A percentile compares a stretch with the other conserved stretches of the same genome.
These are phyloP conservation scores for Phaffia tasmanica DNA, from an alignment of 768 basidiomycete genomes.

Conservation along the genomic window DNA sequence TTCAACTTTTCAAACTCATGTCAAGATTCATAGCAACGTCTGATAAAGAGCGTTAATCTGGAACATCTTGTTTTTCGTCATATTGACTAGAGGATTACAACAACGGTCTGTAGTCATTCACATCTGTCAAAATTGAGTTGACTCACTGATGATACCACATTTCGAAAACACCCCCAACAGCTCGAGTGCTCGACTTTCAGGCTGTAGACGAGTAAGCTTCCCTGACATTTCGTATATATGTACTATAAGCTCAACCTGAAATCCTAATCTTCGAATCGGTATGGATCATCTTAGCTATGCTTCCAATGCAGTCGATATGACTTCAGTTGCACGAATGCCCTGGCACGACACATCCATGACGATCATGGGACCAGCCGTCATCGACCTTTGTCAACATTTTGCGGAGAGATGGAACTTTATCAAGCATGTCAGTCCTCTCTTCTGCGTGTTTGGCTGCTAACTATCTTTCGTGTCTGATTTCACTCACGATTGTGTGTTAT, in stretches of 20 bases:
- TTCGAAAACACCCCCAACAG: slow-evolving; percentile 35
- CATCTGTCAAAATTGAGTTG: not conserved
- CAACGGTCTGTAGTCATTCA: slow-evolving; percentile 32
- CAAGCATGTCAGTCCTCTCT: slow-evolving; percentile 50
- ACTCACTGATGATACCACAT: slow-evolving; percentile 41
- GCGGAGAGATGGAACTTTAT: slow-evolving; percentile 65
- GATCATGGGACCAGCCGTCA: slow-evolving; percentile 62
- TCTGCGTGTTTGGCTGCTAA: not conserved
- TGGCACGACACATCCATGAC: slow-evolving; percentile 92
- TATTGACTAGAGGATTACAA: slow-evolving; percentile 55
- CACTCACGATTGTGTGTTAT: not conserved
- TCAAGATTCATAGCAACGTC: not conserved
- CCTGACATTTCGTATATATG: not conserved
- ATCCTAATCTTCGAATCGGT: not conserved
- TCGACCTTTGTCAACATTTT: slow-evolving; percentile 90
- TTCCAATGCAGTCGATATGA: slow-evolving; percentile 54
- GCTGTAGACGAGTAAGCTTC: slow-evolving; percentile 49
- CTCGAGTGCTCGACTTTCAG: slow-evolving; percentile 72
- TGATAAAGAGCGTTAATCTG: not conserved
- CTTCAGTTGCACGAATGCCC: slow-evolving; percentile 66
- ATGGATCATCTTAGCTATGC: slow-evolving; percentile 42
- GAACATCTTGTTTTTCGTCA: not conserved
- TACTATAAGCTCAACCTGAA: not conserved
- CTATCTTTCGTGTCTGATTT: not conserved
- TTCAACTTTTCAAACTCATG: too few species aligned